Percentiles rank a stretch among this genome's conserved stretches.
These are phyloP conservation scores for Rhododendron molle DNA, from an alignment of 148 eudicot genomes.

Conservation along the genomic window DNA sequence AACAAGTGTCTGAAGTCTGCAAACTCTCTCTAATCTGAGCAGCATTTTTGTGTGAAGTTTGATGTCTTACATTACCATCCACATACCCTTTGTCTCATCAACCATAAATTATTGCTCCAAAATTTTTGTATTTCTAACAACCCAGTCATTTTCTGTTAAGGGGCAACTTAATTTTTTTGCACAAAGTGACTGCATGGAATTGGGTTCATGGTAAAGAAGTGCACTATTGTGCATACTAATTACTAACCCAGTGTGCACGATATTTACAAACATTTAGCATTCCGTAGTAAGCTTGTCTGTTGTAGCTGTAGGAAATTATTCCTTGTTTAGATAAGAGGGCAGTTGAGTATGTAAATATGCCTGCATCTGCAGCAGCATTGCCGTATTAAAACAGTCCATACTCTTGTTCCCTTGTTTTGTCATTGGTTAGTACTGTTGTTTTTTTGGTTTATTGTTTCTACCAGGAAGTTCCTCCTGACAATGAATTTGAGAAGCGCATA, in stretches of 20 bases:
- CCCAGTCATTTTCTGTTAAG: not conserved
- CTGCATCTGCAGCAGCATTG: not conserved
- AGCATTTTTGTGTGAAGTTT: not conserved
- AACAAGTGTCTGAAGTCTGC: not conserved
- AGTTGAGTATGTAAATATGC: not conserved
- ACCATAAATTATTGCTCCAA: not conserved
- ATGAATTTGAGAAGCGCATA: slow-evolving; percentile 91
- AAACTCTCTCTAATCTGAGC: not conserved
- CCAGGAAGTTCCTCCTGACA: slow-evolving; percentile 77
- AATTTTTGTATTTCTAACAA: not conserved
- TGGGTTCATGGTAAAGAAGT: not conserved
- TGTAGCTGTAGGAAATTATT: not conserved
- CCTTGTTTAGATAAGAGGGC: not conserved
- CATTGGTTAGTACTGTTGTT: not conserved
- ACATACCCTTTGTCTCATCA: not conserved
- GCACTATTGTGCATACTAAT: not conserved
- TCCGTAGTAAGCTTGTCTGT: not conserved
- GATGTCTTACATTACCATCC: not conserved
- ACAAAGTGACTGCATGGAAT: not conserved
- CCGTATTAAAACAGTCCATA: not conserved
- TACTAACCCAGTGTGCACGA: not conserved
- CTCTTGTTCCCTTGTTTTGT: not conserved
- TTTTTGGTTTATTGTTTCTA: slow-evolving; percentile 2
- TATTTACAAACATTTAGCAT: not conserved
- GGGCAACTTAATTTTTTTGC: not conserved